Percentiles rank a stretch among this genome's conserved stretches.
phyloP scores from a whole-genome alignment of 495 filamentous ascomycete genomes.

The Antarctomyces pellizariae region DNA sequence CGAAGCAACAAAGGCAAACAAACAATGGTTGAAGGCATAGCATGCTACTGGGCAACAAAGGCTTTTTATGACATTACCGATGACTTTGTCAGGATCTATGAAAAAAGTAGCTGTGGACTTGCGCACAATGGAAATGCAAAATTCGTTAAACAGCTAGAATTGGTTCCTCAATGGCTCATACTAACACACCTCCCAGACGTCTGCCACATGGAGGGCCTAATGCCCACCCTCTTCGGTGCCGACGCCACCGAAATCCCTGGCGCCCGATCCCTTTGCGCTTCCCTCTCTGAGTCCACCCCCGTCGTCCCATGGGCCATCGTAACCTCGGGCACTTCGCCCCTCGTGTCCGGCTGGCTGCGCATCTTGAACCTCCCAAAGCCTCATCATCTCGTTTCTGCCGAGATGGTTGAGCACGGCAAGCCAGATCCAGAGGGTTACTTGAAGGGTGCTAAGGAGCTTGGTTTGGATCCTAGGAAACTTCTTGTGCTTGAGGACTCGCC shows the following conservation, averaged over 20 bases:
- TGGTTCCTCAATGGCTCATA: neutral
- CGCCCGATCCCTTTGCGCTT: slow-evolving; percentile 20
- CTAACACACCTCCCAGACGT: slow-evolving; percentile 33
- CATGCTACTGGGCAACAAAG: slow-evolving; percentile 3
- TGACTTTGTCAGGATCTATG: slow-evolving; percentile 1
- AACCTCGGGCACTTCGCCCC: slow-evolving; percentile 61
- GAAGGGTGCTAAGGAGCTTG: slow-evolving; percentile 41
- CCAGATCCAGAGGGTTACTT: slow-evolving; percentile 70
- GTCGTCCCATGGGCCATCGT: slow-evolving; percentile 72
- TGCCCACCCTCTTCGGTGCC: slow-evolving; percentile 49
- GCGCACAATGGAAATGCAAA: slow-evolving; percentile 2
- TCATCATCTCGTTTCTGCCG: slow-evolving; percentile 53
- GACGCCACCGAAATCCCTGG: slow-evolving; percentile 73
- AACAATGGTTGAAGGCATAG: slow-evolving; percentile 1
- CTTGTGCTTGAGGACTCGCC: slow-evolving; percentile 86
- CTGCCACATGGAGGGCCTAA: slow-evolving; percentile 46
- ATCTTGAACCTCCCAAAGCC: slow-evolving; percentile 54
- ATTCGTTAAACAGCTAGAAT: neutral
- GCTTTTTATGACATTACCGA: slow-evolving; percentile 1
- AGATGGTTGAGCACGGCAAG: slow-evolving; percentile 71
- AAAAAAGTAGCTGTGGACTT: slow-evolving; percentile 2
- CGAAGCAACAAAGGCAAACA: no score
- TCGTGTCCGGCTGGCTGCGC: slow-evolving; percentile 70
- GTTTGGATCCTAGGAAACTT: slow-evolving; percentile 29
- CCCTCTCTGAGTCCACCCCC: slow-evolving; percentile 17